Evolutionary conservation across 208 protist species (phyloP).

Genomic region (Kentomonas sorsogonicus): DNA sequence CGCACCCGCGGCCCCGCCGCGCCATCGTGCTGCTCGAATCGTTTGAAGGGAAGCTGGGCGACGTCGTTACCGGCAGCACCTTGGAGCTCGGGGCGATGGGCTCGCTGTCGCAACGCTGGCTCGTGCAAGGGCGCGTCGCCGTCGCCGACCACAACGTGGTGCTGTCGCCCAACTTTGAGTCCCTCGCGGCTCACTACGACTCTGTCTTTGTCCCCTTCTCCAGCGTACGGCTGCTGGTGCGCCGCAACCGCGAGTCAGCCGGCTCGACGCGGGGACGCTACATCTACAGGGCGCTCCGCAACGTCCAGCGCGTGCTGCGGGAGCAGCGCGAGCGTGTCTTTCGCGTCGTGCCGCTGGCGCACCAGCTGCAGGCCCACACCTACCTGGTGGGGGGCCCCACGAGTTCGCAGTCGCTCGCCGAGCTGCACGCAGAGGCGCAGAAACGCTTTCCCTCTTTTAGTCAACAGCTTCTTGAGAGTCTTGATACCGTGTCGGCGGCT

Average conservation of each 20-base stretch:
- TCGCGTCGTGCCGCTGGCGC: slow-evolving; percentile 64
- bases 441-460: slow-evolving; percentile 12
- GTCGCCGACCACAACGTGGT: slow-evolving; percentile 85
- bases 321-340: slow-evolving; percentile 32
- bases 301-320: slow-evolving; percentile 30
- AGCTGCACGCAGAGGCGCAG: slow-evolving; percentile 43
- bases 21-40: slow-evolving; percentile 52
- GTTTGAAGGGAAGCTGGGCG: slow-evolving; percentile 56
- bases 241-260: slow-evolving; percentile 46
- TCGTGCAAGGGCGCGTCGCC: slow-evolving; percentile 82
- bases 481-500: neutral
- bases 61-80: slow-evolving; percentile 50
- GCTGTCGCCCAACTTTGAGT: slow-evolving; percentile 72
- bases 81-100: slow-evolving; percentile 57
- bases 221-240: slow-evolving; percentile 56
- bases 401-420: slow-evolving; percentile 31
- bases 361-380: slow-evolving; percentile 75
- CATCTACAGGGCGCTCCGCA: slow-evolving; percentile 37
- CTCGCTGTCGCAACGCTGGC: slow-evolving; percentile 63
- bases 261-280: slow-evolving; percentile 53
- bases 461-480: slow-evolving; percentile 5
- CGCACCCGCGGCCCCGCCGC: slow-evolving; percentile 57
- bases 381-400: slow-evolving; percentile 47
- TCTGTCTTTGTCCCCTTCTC: slow-evolving; percentile 76
- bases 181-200: slow-evolving; percentile 80